These are phyloP conservation scores for Solanum hybrid DNA, from an alignment of 305 asterid species.

Conservation along the genomic window DNA sequence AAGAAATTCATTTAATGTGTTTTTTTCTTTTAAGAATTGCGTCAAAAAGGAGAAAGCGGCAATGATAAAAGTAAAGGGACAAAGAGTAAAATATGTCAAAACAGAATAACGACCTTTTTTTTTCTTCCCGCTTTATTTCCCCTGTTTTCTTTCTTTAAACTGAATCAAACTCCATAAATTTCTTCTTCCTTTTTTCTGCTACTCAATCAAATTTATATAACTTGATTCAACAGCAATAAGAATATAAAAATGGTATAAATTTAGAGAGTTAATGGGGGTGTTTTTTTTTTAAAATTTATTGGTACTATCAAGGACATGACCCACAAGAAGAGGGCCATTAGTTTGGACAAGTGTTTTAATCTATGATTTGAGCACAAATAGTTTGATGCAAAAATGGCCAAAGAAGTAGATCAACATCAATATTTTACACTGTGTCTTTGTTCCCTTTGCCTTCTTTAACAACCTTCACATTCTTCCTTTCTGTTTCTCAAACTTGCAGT, in stretches of 20 bases:
- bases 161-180: slow-evolving; percentile 19
- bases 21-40: background rate
- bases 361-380: slow-evolving; percentile 38
- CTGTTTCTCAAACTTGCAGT: slow-evolving; percentile 27
- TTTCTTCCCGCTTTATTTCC: slow-evolving; percentile 27
- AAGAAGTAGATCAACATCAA: slow-evolving; percentile 28
- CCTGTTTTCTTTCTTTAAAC: slow-evolving; percentile 10
- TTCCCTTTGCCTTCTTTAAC: slow-evolving; percentile 30
- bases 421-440: slow-evolving; percentile 27
- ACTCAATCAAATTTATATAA: background rate
- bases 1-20: background rate
- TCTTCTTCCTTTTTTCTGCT: slow-evolving; percentile 27
- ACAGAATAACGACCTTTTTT: slow-evolving; percentile 29
- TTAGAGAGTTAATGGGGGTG: background rate
- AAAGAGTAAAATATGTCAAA: slow-evolving; percentile 33
- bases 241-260: background rate
- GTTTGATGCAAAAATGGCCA: slow-evolving; percentile 51
- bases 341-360: slow-evolving; percentile 45
- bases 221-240: background rate
- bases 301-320: slow-evolving; percentile 20
- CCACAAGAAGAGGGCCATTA: slow-evolving; percentile 42
- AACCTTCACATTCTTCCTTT: slow-evolving; percentile 20
- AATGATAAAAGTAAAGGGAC: slow-evolving; percentile 11
- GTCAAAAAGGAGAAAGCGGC: background rate
- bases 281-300: background rate